Base-by-base conservation (phyloP, 2,329 filamentous ascomycete species). In the Bimuria novae-zelandiae region DNA sequence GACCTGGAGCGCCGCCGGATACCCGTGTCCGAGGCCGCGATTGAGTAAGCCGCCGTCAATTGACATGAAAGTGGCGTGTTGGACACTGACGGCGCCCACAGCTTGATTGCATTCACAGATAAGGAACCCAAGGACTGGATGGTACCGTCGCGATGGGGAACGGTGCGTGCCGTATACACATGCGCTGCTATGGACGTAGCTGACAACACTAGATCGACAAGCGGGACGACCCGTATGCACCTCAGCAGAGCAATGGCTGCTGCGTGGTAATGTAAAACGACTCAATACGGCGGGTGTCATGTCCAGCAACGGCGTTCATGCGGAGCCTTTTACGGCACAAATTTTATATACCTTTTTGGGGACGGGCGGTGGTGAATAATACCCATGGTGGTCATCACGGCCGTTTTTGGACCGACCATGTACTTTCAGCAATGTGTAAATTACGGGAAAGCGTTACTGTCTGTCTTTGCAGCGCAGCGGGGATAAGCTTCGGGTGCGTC, bases 31-130 rank as follows among this genome's bases (percentile, higher is more conserved):
- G 92, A 96, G 75, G 94, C 94, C 60, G 86, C 94, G 33, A 71
- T 78, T 63, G 79, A 81, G 79, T 81, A 76, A 45, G 77, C 43
- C 30, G 27, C 32, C 50, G 22, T 40, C 37, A 29, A 44, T 46
- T 45, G 32, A 22, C 33, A 30, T 12, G 5, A n/a, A 12, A 43
- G 25, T 29, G 16, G 30, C 25, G 32, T 21, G 10, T 29, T 37
- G 37, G 42, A 57, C n/a, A n/a, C 69, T 73, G 65, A 71, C 65
- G 27, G 23, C 27, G 37, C 47, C 25, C 36, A 61, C 71, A 99
- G 94, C 76, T 89, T 97, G 75, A 97, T 97, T 75, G 90, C 91
- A 66, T 97, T 97, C 80, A 97, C 93, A 79, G 96, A 96, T 77
- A 92, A 90, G 64, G 79, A 81, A 77, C 97, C 94, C 67, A 89